Base-by-base conservation (phyloP, 176 grass and related monocot species). In the Alopecurus myosuroides region DNA sequence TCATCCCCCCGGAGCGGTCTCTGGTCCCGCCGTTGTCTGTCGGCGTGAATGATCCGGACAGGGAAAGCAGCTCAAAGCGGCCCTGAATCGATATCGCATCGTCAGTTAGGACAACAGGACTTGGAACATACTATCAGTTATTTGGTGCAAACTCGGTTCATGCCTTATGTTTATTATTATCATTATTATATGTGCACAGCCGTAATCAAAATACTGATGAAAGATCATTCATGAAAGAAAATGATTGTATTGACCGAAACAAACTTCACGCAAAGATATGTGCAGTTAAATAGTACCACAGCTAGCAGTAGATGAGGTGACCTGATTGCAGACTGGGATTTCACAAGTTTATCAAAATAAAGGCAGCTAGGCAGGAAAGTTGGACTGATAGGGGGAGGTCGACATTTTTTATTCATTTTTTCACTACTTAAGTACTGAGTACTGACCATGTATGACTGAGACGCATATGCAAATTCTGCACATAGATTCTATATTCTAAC, bases 41-140 rank as follows among this genome's bases (percentile, higher is more conserved):
- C 12, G 95, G 95, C 55, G 90, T 98, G 66, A 98, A 98, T 23
- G 92, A 94, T 79, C 95, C 95, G 25, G 92, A 98, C 70, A 98
- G 58, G 4, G 95, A 93, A 19, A 98, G 90, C 18, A 95, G 84
- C 82, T 95, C 95, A 79, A 98, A 98, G 3, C 88, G 90, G 35
- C 95, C 95, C 92, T 98, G 77, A 37, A 85, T 82, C 78, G 23
- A 71, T 2, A 70, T 0, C 15, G 23, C n/a, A n/a, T n/a, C 49
- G 11, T 19, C 12, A 52, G 41, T 23, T 20, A 60, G 19, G 6
- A 46, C 39, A n/a, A 45, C 42, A 46, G 14, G 18, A 25, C 6
- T 39, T 18, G 9, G 30, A 37, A 44, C 7, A 68, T n/a, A n/a
- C n/a, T 28, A 78, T 9, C 13, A 58, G 12, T 65, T 64, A 7